Evolutionary conservation across 768 basidiomycete genomes (phyloP).

Genomic region (Tricholoma sp.): DNA sequence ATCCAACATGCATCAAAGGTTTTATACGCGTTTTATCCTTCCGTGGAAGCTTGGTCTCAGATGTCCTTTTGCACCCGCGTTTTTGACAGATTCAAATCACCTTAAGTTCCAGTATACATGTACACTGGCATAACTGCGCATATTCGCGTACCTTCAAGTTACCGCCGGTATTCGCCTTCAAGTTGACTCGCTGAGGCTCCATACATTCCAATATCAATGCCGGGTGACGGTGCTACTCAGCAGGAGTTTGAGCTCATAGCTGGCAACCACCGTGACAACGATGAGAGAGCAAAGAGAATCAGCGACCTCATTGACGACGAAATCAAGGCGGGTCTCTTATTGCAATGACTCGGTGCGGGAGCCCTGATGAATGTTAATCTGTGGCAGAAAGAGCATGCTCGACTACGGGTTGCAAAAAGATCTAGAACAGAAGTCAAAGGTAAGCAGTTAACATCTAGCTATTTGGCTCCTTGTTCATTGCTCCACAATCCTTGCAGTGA

Average conservation of each 20-base stretch:
- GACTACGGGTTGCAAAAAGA: conserved; percentile 40
- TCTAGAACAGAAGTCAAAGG: conserved; percentile 46
- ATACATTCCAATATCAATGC: background rate
- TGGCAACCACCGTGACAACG: conserved; percentile 18
- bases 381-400: conserved; percentile 44
- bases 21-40: too few species aligned
- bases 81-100: background rate
- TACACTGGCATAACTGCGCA: background rate
- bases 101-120: background rate
- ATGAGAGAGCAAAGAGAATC: conserved; percentile 39
- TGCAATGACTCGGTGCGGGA: background rate
- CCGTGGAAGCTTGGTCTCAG: background rate
- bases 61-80: background rate
- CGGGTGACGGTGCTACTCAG: background rate
- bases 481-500: conserved; percentile 34
- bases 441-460: conserved; percentile 13
- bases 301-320: conserved; percentile 56
- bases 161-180: background rate
- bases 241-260: conserved; percentile 5
- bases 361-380: background rate
- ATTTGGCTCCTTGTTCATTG: background rate
- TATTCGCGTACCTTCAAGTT: background rate
- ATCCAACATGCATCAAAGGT: too few species aligned
- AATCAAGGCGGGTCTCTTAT: conserved; percentile 35
- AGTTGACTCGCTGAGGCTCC: background rate